phyloP scores from a whole-genome alignment of 768 basidiomycete species.

The Podaxis pistillaris region DNA sequence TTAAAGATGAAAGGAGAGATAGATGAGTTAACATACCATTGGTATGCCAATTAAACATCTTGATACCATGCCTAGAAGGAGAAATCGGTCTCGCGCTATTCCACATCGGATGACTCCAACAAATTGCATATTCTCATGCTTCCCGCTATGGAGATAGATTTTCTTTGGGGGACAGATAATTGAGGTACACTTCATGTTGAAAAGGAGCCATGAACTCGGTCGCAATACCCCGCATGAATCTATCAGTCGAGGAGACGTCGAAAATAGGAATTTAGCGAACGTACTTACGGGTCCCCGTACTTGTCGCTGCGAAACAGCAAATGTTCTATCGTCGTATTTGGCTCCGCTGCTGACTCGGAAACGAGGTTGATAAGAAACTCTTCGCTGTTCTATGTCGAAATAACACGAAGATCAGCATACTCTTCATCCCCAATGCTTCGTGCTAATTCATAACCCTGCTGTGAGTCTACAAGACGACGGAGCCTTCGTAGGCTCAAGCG shows the following conservation, averaged over 20 bases:
- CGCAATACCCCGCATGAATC: background rate
- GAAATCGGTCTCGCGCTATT: background rate
- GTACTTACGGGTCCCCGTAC: background rate
- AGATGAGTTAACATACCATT: conserved; percentile 8
- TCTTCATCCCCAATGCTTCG: background rate
- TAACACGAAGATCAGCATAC: background rate
- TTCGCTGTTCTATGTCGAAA: background rate
- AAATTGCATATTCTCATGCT: background rate
- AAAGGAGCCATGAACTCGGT: background rate
- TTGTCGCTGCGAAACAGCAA: background rate
- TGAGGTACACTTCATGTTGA: conserved; percentile 1
- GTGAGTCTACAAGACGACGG: background rate
- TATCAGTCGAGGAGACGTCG: background rate
- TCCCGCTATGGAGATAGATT: background rate
- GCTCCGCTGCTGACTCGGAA: background rate
- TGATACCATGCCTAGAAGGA: background rate
- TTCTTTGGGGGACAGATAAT: background rate
- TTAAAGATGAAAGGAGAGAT: conserved; percentile 8
- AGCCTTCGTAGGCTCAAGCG: background rate
- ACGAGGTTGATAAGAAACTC: background rate
- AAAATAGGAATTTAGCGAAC: background rate
- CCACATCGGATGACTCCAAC: background rate
- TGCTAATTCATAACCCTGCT: background rate
- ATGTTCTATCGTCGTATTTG: background rate
- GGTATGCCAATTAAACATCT: conserved; percentile 4